Evolutionary conservation across 192 early-diverging fungal species (phyloP), one percentile per base, ranked within the genome.

Genomic region (Coemansia sp.): DNA sequence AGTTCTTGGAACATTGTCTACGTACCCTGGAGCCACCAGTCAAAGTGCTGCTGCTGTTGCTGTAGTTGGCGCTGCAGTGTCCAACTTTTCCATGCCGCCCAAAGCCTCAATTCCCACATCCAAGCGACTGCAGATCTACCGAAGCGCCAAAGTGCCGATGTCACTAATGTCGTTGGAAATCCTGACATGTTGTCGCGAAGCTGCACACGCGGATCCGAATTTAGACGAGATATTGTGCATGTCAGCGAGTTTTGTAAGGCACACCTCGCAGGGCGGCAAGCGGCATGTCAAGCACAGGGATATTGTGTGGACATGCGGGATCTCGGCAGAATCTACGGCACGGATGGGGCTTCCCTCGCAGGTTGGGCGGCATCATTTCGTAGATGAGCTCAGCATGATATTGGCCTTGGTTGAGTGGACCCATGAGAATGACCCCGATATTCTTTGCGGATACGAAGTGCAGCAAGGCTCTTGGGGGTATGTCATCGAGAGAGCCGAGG

Each of bases 381-480:
- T 72, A 9, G 68, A 84, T 50, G 96, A 96, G 76, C 32, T 69
- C 6, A 75, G 73, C 3, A 75, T 96, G 77, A 66, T 96, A 35
- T 67, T 80, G 9, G 62, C 63, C 2, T 38, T 96, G 7, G 74
- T 89, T 40, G 53, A 82, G 2, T 80, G 81, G 44, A 86, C 92
- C 3, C 83, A 87, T 0, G 57, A 60, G 6, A 77, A 81, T 42
- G 95, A 98, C 73, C 96, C 96, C 0, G 96, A 98, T 66, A 87
- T 98, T 50, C 67, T 97, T 21, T 80, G 89, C 10, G 96, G 96
- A 2, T 98, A 92, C 65, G 95, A 98, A 44, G 69, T 97, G 4
- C 90, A 98, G 39, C 85, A 77, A 21, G 64, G 88, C 9, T 96
- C 95, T 1, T 98, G 95, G 96, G 96, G 96, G 3, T 98, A 93